Conservation (phyloP, 2,329 filamentous ascomycete genomes). For the Alternaria hordeiaustralica region DNA sequence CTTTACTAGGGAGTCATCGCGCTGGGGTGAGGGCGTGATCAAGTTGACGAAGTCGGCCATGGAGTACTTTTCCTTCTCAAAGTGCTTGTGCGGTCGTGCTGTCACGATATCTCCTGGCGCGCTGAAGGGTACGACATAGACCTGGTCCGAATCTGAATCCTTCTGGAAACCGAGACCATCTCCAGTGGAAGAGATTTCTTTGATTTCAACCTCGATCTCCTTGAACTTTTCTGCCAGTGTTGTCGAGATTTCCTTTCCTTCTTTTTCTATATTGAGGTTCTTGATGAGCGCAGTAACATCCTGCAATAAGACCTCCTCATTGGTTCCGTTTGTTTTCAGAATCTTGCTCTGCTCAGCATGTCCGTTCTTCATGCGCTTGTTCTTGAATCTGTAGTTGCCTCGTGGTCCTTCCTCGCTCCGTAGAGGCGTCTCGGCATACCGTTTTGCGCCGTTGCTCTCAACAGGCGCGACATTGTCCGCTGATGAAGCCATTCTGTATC, state of each 20-base stretch:
- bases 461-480: slow-evolving; percentile 38
- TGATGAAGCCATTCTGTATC: slow-evolving; percentile 43
- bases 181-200: slow-evolving; percentile 85
- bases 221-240: slow-evolving; percentile 69
- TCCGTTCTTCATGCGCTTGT: slow-evolving; percentile 57
- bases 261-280: slow-evolving; percentile 36
- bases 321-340: slow-evolving; percentile 52
- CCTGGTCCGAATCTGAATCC: slow-evolving; percentile 64
- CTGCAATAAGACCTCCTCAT: slow-evolving; percentile 57
- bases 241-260: slow-evolving; percentile 17
- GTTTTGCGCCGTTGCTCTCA: slow-evolving; percentile 44
- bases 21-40: slow-evolving; percentile 72
- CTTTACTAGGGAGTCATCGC: slow-evolving; percentile 76
- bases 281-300: slow-evolving; percentile 55
- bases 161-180: slow-evolving; percentile 82
- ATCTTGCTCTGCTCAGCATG: slow-evolving; percentile 45
- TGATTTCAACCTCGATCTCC: slow-evolving; percentile 82
- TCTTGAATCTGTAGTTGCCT: slow-evolving; percentile 50
- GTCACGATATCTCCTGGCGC: slow-evolving; percentile 82
- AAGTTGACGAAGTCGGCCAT: slow-evolving; percentile 84
- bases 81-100: slow-evolving; percentile 79
- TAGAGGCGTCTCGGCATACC: slow-evolving; percentile 41
- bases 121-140: slow-evolving; percentile 89
- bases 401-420: slow-evolving; percentile 43
- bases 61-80: slow-evolving; percentile 70